These are phyloP conservation scores for Aegle marmelos DNA, from an alignment of 345 rosid species.

Conservation along the genomic window DNA sequence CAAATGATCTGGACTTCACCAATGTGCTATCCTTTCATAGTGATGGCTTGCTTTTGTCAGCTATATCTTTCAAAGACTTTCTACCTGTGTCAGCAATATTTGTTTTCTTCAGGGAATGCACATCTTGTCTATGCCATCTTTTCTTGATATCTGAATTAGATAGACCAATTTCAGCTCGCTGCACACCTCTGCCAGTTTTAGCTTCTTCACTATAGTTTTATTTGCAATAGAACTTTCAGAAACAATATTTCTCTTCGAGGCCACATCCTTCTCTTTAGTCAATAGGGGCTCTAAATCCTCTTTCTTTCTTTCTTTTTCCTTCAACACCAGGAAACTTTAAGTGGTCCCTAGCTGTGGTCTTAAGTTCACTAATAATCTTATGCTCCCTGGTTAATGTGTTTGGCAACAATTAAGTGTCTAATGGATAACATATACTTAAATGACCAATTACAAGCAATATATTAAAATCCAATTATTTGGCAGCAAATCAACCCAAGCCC, in stretches of 20 bases:
- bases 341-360: slow-evolving; percentile 65
- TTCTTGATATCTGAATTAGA: slow-evolving; percentile 6
- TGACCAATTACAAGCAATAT: slow-evolving; percentile 57
- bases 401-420: slow-evolving; percentile 3
- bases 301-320: slow-evolving; percentile 30
- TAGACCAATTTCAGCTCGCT: slow-evolving; percentile 3
- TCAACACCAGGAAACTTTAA: slow-evolving; percentile 44
- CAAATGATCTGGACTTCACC: slow-evolving; percentile 6
- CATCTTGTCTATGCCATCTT: slow-evolving; percentile 1
- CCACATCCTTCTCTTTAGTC: slow-evolving; percentile 3
- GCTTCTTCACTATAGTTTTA: slow-evolving; percentile 22
- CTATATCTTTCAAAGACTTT: slow-evolving; percentile 18
- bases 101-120: slow-evolving; percentile 15
- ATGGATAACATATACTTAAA: not conserved
- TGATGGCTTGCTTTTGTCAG: slow-evolving; percentile 12
- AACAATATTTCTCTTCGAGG: slow-evolving; percentile 13
- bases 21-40: slow-evolving; percentile 5
- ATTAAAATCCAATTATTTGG: slow-evolving; percentile 55
- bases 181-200: not conserved
- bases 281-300: not conserved
- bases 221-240: slow-evolving; percentile 13
- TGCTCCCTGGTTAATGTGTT: slow-evolving; percentile 52
- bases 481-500: slow-evolving; percentile 62
- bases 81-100: slow-evolving; percentile 4
- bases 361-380: slow-evolving; percentile 29